Conservation (phyloP, 208 protist genomes). For the Wallacemonas sp. region DNA sequence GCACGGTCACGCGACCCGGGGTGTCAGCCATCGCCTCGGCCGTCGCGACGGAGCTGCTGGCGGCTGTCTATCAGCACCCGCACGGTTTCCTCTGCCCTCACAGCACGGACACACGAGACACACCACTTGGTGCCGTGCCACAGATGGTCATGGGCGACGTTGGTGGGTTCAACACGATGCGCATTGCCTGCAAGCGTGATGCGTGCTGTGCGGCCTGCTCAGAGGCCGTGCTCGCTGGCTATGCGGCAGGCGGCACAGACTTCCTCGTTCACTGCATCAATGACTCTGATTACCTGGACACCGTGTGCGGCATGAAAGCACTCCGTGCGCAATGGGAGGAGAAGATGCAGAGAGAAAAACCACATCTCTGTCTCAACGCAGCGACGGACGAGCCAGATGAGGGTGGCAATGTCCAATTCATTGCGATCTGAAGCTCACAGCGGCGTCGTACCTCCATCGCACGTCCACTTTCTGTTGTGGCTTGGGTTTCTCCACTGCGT, state of each 20-base stretch:
- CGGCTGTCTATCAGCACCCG: constrained; percentile 93
- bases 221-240: constrained; percentile 63
- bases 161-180: constrained; percentile 56
- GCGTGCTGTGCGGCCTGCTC: constrained; percentile 95
- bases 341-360: constrained; percentile 17
- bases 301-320: constrained; percentile 70
- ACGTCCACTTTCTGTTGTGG: no score
- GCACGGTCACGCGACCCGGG: constrained; percentile 96
- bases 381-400: no score
- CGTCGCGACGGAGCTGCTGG: constrained; percentile 94
- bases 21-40: constrained; percentile 93
- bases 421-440: no score
- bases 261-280: constrained; percentile 94
- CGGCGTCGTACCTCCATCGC: no score
- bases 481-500: no score
- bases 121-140: constrained; percentile 75
- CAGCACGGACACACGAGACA: constrained; percentile 16
- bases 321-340: constrained; percentile 54
- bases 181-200: constrained; percentile 78
- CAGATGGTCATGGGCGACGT: constrained; percentile 92
- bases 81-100: constrained; percentile 57
- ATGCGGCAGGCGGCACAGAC: constrained; percentile 57
- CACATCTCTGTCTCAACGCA: no score
- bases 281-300: constrained; percentile 76
- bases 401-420: no score